These are phyloP conservation scores for Pyrus betulifolia DNA, from an alignment of 306 rosid genomes.

Conservation along the genomic window DNA sequence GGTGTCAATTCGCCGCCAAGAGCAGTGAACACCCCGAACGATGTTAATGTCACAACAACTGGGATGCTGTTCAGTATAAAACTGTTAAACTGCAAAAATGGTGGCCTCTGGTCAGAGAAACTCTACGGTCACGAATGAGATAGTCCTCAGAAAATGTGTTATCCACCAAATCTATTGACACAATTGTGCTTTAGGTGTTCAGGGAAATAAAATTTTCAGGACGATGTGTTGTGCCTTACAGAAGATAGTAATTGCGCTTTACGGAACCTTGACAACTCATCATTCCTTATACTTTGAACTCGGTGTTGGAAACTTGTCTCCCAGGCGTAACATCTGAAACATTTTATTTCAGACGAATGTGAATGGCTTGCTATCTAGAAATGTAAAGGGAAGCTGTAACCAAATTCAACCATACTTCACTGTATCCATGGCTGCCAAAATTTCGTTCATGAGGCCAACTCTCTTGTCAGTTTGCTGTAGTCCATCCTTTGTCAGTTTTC, in stretches of 20 bases:
- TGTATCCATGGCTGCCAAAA: slow-evolving; percentile 82
- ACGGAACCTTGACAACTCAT: slow-evolving; percentile 64
- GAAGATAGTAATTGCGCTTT: slow-evolving; percentile 6
- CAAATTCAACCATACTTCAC: slow-evolving; percentile 54
- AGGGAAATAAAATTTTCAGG: slow-evolving; percentile 2
- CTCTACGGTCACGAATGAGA: background rate
- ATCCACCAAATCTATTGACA: background rate
- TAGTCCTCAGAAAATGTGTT: background rate
- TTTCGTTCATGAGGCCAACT: slow-evolving; percentile 81
- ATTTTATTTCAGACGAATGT: slow-evolving; percentile 21
- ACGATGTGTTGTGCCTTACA: slow-evolving; percentile 34
- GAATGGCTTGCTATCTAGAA: background rate
- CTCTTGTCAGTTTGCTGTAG: slow-evolving; percentile 74
- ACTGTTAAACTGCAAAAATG: slow-evolving; percentile 55
- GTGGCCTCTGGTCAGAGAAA: slow-evolving; percentile 15
- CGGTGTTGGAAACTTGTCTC: slow-evolving; percentile 71
- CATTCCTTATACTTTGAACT: slow-evolving; percentile 54
- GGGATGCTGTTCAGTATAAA: slow-evolving; percentile 76
- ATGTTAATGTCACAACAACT: slow-evolving; percentile 62
- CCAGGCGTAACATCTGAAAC: slow-evolving; percentile 88
- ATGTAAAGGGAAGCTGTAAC: background rate
- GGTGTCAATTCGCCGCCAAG: slow-evolving; percentile 89
- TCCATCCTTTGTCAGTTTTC: slow-evolving; percentile 65
- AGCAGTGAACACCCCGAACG: slow-evolving; percentile 71
- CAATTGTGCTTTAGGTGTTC: no score